These are phyloP conservation scores for Vitis rotundifolia DNA, from an alignment of 164 flowering plant genomes.

Conservation along the genomic window DNA sequence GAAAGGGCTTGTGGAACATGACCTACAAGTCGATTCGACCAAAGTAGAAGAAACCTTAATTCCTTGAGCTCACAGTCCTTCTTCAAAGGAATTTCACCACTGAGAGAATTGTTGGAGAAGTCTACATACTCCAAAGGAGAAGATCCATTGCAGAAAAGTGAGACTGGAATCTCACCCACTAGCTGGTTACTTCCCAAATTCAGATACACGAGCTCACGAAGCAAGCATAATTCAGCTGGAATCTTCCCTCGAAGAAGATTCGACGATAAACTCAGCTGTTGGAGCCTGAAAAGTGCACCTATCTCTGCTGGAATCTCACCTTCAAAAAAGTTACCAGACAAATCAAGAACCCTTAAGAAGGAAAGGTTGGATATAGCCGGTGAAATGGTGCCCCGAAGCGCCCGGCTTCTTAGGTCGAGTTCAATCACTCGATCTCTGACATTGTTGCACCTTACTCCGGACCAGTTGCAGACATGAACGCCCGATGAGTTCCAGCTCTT, in stretches of 20 bases:
- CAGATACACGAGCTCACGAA: constrained; percentile 52
- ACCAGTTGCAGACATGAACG: constrained; percentile 70
- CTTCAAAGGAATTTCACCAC: constrained; percentile 59
- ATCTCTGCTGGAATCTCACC: constrained; percentile 71
- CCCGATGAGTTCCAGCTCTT: constrained; percentile 52
- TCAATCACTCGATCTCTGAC: constrained; percentile 30
- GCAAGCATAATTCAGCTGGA: constrained; percentile 57
- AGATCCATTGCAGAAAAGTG: constrained; percentile 62
- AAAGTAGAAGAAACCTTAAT: constrained; percentile 66
- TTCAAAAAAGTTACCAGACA: constrained; percentile 60
- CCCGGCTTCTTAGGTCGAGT: constrained; percentile 56
- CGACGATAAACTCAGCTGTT: constrained; percentile 60
- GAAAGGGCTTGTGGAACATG: constrained; percentile 59
- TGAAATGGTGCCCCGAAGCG: constrained; percentile 66
- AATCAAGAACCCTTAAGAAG: constrained; percentile 57
- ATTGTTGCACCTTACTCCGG: constrained; percentile 58
- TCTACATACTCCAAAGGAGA: constrained; percentile 65
- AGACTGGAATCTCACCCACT: constrained; percentile 47
- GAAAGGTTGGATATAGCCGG: constrained; percentile 55
- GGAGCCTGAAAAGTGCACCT: constrained; percentile 44
- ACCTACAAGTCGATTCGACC: constrained; percentile 79
- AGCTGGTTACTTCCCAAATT: constrained; percentile 67
- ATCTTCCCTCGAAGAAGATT: constrained; percentile 64
- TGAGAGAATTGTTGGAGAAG: constrained; percentile 77
- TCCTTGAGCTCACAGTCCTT: constrained; percentile 46